These are phyloP conservation scores for Groenewaldozyma sp. DNA, from an alignment of 1,139 yeast species.

Conservation along the genomic window DNA sequence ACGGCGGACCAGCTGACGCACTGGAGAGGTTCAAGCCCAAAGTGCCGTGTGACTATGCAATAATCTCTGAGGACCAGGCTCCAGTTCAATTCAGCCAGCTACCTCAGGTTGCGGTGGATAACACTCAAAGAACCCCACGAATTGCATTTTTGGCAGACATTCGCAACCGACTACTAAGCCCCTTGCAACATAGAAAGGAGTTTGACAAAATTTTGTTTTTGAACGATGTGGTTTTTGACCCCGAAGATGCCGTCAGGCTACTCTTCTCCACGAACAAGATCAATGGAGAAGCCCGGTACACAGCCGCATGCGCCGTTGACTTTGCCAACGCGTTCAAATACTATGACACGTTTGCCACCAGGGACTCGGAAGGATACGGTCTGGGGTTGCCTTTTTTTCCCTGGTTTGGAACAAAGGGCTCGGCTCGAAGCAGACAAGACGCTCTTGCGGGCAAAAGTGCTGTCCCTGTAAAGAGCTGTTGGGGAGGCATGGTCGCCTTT, in stretches of 20 bases:
- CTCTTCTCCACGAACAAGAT: constrained; percentile 12
- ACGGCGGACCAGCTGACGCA: constrained; percentile 11
- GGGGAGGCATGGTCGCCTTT: constrained; percentile 16
- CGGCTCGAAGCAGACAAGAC: constrained; percentile 12
- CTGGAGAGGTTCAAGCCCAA: constrained; percentile 7
- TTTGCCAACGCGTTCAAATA: constrained; percentile 14
- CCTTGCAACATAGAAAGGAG: constrained; percentile 4
- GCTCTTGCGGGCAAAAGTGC: constrained; percentile 12
- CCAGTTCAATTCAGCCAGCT: constrained; percentile 8
- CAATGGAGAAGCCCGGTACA: constrained; percentile 11
- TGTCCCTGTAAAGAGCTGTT: constrained; percentile 14
- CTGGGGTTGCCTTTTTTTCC: constrained; percentile 15
- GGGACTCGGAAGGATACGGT: constrained; percentile 13
- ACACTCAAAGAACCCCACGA: constrained; percentile 7
- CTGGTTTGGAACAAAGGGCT: constrained; percentile 12
- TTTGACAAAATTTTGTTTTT: constrained; percentile 12
- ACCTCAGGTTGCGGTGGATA: constrained; percentile 5
- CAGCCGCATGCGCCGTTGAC: constrained; percentile 15
- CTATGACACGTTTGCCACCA: constrained; percentile 16
- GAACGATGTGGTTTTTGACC: constrained; percentile 13
- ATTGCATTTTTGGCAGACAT: constrained; percentile 14
- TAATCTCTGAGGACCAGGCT: constrained; percentile 10
- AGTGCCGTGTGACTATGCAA: constrained; percentile 9
- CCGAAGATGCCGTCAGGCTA: constrained; percentile 12
- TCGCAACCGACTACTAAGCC: constrained; percentile 12